Evolutionary conservation across 2,329 filamentous ascomycete species (phyloP).

Genomic region (Nothomitra cinnamomea): DNA sequence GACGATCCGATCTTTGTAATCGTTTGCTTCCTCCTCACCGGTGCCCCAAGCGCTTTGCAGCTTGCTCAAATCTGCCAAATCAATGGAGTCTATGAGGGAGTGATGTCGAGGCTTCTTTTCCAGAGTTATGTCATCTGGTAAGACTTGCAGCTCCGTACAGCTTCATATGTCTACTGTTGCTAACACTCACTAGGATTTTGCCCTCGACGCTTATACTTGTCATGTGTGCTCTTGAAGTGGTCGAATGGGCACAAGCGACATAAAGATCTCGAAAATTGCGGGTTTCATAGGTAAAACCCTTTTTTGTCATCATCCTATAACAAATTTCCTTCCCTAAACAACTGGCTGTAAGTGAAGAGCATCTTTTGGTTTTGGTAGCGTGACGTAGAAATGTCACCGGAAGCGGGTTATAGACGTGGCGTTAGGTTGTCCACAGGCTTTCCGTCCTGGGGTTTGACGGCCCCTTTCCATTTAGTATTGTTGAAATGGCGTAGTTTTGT

Average conservation of each 20-base stretch:
- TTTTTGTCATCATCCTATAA: too few relatives aligned
- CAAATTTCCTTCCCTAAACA: too few relatives aligned
- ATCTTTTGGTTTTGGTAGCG: too few relatives aligned
- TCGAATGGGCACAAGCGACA: conserved; percentile 61
- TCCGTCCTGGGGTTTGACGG: too few relatives aligned
- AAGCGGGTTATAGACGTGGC: too few relatives aligned
- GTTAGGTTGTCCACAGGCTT: too few relatives aligned
- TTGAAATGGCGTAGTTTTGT: too few relatives aligned
- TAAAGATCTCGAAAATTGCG: neutral
- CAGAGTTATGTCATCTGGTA: conserved; percentile 94
- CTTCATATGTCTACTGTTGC: conserved; percentile 6
- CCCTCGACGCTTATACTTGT: conserved; percentile 84
- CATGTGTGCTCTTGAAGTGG: conserved; percentile 77
- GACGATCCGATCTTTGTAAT: conserved; percentile 97
- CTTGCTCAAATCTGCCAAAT: conserved; percentile 97
- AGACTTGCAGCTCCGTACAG: conserved; percentile 23
- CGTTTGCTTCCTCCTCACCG: conserved; percentile 90
- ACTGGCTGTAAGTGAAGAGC: too few relatives aligned
- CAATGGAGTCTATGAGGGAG: conserved; percentile 86
- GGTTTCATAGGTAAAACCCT: neutral
- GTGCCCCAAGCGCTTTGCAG: conserved; percentile 84
- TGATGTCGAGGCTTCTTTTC: conserved; percentile 85
- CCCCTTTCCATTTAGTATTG: too few relatives aligned
- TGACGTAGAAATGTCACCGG: too few relatives aligned
- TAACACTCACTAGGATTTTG: conserved; percentile 50